phyloP scores from a whole-genome alignment of 805 yeast genomes.

The Cyberlindnera galapagoensis region DNA sequence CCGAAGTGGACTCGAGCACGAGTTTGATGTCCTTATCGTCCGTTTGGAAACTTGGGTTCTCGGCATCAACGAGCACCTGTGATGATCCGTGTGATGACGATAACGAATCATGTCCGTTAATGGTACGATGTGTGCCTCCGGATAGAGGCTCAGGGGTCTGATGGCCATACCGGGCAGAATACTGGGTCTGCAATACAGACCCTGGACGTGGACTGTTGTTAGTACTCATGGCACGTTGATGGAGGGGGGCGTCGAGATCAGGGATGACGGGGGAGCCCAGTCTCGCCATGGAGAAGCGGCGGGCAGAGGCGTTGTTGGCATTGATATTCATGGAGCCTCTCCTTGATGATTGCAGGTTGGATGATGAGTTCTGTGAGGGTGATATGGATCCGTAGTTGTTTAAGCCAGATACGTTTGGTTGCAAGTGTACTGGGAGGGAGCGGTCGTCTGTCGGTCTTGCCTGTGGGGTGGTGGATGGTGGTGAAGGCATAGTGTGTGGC shows the following conservation, averaged over 20 bases:
- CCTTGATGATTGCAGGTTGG: too few relatives aligned
- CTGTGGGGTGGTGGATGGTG: slow-evolving; percentile 4
- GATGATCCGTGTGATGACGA: slow-evolving; percentile 7
- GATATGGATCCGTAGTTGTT: background rate
- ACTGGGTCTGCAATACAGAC: slow-evolving; percentile 1
- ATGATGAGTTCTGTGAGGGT: slow-evolving; percentile 5
- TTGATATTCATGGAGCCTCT: too few relatives aligned
- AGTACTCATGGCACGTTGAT: slow-evolving; percentile 4
- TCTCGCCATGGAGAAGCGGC: slow-evolving; percentile 15
- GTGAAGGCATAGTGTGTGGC: too few relatives aligned
- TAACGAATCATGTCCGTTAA: slow-evolving; percentile 9
- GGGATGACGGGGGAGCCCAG: slow-evolving; percentile 17
- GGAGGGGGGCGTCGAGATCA: too few relatives aligned
- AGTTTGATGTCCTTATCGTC: slow-evolving; percentile 8
- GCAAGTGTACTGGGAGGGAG: too few relatives aligned
- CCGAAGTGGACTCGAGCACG: slow-evolving; percentile 10
- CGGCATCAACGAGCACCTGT: slow-evolving; percentile 14
- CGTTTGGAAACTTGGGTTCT: slow-evolving; percentile 14
- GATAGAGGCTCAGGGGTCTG: slow-evolving; percentile 4
- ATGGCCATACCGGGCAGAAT: too few relatives aligned
- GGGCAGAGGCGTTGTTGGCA: slow-evolving; percentile 11
- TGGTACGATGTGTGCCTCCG: slow-evolving; percentile 1
- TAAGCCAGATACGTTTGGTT: too few relatives aligned
- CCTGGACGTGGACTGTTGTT: slow-evolving; percentile 6
- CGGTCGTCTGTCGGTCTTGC: too few relatives aligned